Evolutionary conservation across 352 stramenopile species (phyloP), one percentile per base, ranked within the genome.

Genomic region (Phytophthora crassamura): DNA sequence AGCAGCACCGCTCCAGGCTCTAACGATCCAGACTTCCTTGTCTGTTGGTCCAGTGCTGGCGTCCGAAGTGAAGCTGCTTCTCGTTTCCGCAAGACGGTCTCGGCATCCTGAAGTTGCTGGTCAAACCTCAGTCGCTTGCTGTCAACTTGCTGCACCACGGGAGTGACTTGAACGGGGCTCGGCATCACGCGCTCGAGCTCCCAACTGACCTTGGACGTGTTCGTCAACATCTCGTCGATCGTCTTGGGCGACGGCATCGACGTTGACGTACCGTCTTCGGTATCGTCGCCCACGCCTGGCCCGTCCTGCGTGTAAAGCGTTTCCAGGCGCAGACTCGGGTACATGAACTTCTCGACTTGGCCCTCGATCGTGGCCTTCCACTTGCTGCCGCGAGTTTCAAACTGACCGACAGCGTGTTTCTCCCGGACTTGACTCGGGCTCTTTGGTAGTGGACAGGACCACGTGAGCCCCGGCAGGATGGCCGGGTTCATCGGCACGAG

Each of bases 321-420:
- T 35, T 91, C 82, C 15, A 91, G 68, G 0, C 78, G 70, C 22
- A 91, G 61, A 69, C 80, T 89, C 6, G 82, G 82, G 51, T 89
- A 91, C 82, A 91, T 89, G 71, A 91, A 89, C 50, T 81, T 82
- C 34, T 89, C 82, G 5, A 91, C 74, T 53, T 89, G 64, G 25
- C 80, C 80, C 4, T 83, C 72, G 32, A 91, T 78, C 0, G 76
- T 69, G 10, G 82, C 82, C 9, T 82, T 88, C 82, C 82, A 89
- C 49, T 75, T 84, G 46, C 69, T 75, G 50, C 89, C 80, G 8
- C 33, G 58, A 7, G 82, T 91, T 46, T 89, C 82, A 20, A 88
- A 87, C 14, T 71, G 69, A 1, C 70, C 78, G 30, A 90, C 72
- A 1, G 67, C 53, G n/a, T 80, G 66, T 30, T 77, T 74, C 15